Evolutionary conservation across 2,329 filamentous ascomycete genomes (phyloP).

Genomic region (Dactylonectria macrodidyma): DNA sequence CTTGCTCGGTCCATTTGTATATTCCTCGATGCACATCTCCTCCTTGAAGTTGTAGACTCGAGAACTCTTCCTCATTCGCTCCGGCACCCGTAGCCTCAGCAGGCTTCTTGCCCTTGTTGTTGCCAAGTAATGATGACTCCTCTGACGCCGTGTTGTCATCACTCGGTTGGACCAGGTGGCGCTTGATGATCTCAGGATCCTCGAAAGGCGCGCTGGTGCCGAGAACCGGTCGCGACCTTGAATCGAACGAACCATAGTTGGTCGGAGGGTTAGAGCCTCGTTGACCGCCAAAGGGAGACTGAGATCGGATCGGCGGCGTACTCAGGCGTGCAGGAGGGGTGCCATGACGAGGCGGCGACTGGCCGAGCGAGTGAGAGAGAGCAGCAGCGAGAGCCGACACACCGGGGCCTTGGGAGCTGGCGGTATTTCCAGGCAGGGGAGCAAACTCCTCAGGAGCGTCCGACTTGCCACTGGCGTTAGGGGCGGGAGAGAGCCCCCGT

Average conservation of each 20-base stretch:
- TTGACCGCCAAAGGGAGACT: slow-evolving; percentile 57
- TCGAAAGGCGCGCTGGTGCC: slow-evolving; percentile 75
- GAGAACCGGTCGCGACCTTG: slow-evolving; percentile 69
- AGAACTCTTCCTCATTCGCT: slow-evolving; percentile 86
- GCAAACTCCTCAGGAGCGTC: slow-evolving; percentile 62
- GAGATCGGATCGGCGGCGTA: slow-evolving; percentile 66
- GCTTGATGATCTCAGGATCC: slow-evolving; percentile 90
- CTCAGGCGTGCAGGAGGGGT: slow-evolving; percentile 73
- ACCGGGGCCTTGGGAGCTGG: slow-evolving; percentile 81
- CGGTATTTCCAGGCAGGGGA: slow-evolving; percentile 76
- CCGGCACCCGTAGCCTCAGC: slow-evolving; percentile 55
- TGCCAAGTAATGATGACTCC: slow-evolving; percentile 60
- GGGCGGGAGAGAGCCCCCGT: slow-evolving; percentile 52
- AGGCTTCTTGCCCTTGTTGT: slow-evolving; percentile 69
- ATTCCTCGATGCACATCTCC: slow-evolving; percentile 96
- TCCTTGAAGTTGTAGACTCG: slow-evolving; percentile 91
- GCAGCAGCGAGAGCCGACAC: slow-evolving; percentile 91
- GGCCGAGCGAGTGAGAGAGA: slow-evolving; percentile 81
- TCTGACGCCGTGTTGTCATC: slow-evolving; percentile 64
- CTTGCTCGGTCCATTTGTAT: slow-evolving; percentile 96
- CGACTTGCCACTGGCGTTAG: slow-evolving; percentile 38
- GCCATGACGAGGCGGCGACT: slow-evolving; percentile 78
- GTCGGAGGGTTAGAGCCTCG: slow-evolving; percentile 69
- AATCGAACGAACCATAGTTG: slow-evolving; percentile 90
- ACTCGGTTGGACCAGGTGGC: slow-evolving; percentile 84